phyloP scores from a whole-genome alignment of 371 early-diverging fungal genomes.

The Nematocida displodere region DNA sequence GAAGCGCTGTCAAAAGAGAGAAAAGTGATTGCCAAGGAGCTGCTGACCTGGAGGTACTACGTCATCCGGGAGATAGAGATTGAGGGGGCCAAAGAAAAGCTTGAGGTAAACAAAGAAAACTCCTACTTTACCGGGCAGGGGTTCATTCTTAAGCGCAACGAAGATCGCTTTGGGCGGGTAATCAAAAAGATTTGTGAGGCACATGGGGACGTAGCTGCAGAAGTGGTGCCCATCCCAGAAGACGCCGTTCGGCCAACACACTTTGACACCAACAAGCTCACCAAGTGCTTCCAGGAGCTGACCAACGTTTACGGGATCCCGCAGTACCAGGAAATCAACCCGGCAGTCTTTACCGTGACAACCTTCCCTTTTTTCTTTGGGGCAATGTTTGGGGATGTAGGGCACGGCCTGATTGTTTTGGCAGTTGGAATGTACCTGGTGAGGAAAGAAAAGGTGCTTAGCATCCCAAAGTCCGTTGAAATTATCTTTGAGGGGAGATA shows the following conservation, averaged over 20 bases:
- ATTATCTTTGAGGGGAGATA: conserved; percentile 90
- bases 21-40: conserved; percentile 34
- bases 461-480: conserved; percentile 71
- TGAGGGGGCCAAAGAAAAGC: conserved; percentile 57
- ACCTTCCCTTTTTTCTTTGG: conserved; percentile 98
- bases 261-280: conserved; percentile 86
- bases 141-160: conserved; percentile 55
- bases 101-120: conserved; percentile 46
- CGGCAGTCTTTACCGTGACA: conserved; percentile 87
- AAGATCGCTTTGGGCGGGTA: conserved; percentile 45
- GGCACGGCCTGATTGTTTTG: conserved; percentile 83
- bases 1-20: conserved; percentile 51
- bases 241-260: conserved; percentile 73
- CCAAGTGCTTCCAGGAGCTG: conserved; percentile 85
- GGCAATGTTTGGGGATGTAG: conserved; percentile 98
- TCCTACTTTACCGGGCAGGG: conserved; percentile 62
- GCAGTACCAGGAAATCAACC: conserved; percentile 95
- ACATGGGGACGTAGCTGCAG: conserved; percentile 55
- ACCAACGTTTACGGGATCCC: conserved; percentile 96
- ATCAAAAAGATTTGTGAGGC: conserved; percentile 50
- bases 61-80: conserved; percentile 62
- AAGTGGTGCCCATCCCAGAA: conserved; percentile 17
- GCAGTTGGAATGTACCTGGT: conserved; percentile 72
- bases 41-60: conserved; percentile 55
- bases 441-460: conserved; percentile 67